Base-by-base conservation (phyloP, 176 grass and related monocot genomes). In the Musa beccarii region DNA sequence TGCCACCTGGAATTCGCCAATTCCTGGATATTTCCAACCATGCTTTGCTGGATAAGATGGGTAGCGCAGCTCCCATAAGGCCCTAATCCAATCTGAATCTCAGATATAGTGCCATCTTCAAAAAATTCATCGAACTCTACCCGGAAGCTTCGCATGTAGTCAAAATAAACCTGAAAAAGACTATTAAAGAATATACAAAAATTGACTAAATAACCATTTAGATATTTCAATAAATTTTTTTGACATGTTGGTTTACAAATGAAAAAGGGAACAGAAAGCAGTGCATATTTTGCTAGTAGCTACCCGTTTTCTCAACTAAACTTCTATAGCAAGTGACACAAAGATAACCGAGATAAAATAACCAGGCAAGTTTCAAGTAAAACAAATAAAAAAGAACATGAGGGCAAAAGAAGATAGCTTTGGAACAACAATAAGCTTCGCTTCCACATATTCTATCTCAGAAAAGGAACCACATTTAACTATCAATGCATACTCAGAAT, bases 61-160 rank as follows among this genome's bases (percentile, higher is more conserved):
- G 66, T 97, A 93, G 17, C 93, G 83, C 61, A 97, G 69, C 83
- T 97, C 93, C 54, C 93, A 61, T 90, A 97, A 43, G 93, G 90
- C 21, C 93, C 93, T 72, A 97, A 78, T 11, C 93, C 93, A 86
- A 97, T 64, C 79, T 97, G 85, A 54, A 97, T 86, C 66, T 97
- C 90, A 73, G 87, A 90, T 56, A 97, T 90, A 34, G 92, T 80
- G 5, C 78, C 90, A 73, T 89, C 78, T 86, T 93, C 84, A 73
- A 97, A 97, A 62, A 89, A 93, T 28, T 93, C 87, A 23, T 97
- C 76, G 11, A 93, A 89, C 69, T 93, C 90, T 71, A 97, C 83
- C 50, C 90, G 84, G 50, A 97, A 97, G 68, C 90, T 97, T 85
- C 93, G 85, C 93, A 97, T 97, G 75, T 85, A 97, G 72, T 97